phyloP scores from a whole-genome alignment of 2,329 filamentous ascomycete species.

The Colletotrichum karsti region DNA sequence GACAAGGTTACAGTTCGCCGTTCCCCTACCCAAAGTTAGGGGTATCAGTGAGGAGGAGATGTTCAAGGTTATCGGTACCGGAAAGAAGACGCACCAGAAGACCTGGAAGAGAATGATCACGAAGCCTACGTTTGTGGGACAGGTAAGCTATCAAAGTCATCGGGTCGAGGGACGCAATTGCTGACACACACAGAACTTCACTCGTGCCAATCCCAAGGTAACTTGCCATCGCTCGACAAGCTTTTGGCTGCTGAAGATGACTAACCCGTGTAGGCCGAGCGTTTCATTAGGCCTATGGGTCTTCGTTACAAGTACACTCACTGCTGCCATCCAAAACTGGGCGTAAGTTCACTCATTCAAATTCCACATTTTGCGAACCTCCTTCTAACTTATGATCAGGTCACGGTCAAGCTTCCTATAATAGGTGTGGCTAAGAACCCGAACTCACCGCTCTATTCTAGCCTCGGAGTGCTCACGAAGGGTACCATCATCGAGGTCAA shows the following conservation, averaged over 20 bases:
- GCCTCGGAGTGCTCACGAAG: slow-evolving; percentile 88
- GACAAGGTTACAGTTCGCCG: slow-evolving; percentile 69
- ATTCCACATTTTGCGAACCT: slow-evolving; percentile 44
- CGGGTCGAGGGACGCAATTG: slow-evolving; percentile 28
- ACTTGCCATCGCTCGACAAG: too few relatives aligned
- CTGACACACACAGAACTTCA: background rate
- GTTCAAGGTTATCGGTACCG: slow-evolving; percentile 96
- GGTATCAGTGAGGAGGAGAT: slow-evolving; percentile 94
- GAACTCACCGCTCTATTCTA: slow-evolving; percentile 82
- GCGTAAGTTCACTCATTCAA: slow-evolving; percentile 52
- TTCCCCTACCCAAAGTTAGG: slow-evolving; percentile 70
- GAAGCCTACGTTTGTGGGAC: slow-evolving; percentile 89
- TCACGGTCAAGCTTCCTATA: slow-evolving; percentile 74
- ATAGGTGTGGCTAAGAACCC: slow-evolving; percentile 74
- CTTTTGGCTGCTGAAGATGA: too few relatives aligned
- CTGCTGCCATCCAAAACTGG: slow-evolving; percentile 78
- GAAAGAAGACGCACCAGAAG: slow-evolving; percentile 93
- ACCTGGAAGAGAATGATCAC: slow-evolving; percentile 79
- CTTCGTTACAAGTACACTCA: slow-evolving; percentile 60
- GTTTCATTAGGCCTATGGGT: slow-evolving; percentile 59
- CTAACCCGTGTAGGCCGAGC: slow-evolving; percentile 50
- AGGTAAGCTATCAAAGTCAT: slow-evolving; percentile 38
- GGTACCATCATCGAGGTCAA: slow-evolving; percentile 75
- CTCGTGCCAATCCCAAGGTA: background rate
- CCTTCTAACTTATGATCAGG: slow-evolving; percentile 72